These are phyloP conservation scores for Pseudotsuga menziesii DNA, from an alignment of 75 land plant species.

Conservation along the genomic window DNA sequence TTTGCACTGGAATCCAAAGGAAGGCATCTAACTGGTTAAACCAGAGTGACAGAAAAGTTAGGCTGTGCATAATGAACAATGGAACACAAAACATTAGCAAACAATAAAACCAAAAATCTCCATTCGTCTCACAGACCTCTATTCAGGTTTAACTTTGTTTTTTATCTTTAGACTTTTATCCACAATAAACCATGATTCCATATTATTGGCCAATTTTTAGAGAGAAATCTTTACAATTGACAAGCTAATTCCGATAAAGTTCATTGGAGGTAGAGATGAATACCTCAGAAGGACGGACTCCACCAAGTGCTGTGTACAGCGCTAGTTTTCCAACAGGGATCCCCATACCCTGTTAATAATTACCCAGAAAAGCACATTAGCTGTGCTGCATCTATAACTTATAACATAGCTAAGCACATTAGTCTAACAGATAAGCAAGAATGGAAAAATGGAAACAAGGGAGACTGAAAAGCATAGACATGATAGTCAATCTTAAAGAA, in stretches of 20 bases:
- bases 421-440: background rate
- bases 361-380: background rate
- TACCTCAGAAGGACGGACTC: constrained; percentile 49
- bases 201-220: background rate
- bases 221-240: background rate
- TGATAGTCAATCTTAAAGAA: background rate
- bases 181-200: background rate
- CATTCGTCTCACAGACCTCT: background rate
- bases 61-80: background rate
- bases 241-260: background rate
- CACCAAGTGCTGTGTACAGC: constrained; percentile 49
- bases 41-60: background rate
- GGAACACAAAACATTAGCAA: background rate
- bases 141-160: background rate
- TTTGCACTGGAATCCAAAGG: background rate
- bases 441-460: background rate
- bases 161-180: background rate
- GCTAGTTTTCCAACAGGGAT: constrained; percentile 51
- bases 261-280: background rate
- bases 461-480: background rate
- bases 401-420: background rate
- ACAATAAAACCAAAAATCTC: background rate
- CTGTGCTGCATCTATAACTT: background rate
- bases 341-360: constrained; percentile 47
- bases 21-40: background rate